phyloP scores from a whole-genome alignment of 345 rosid genomes.

The Carallia pectinifolia region DNA sequence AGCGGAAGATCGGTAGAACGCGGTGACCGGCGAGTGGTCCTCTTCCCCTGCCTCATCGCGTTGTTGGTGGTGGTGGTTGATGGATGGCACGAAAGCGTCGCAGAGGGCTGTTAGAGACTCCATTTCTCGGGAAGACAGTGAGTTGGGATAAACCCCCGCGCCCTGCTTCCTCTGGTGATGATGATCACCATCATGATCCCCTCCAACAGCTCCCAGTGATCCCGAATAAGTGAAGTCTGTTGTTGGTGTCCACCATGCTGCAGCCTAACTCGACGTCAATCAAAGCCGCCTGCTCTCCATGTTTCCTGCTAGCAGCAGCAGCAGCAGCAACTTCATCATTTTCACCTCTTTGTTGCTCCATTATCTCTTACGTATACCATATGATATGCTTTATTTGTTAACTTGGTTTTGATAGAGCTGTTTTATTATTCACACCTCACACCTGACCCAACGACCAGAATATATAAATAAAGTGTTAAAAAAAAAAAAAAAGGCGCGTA shows the following conservation, averaged over 20 bases:
- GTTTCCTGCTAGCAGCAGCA: neutral
- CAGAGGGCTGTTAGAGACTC: constrained; percentile 67
- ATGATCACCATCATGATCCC: neutral
- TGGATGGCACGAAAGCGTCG: constrained; percentile 64
- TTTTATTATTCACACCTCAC: no score
- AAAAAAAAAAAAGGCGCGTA: no score
- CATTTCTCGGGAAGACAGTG: constrained; percentile 56
- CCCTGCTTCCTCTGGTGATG: neutral
- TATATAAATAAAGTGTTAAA: no score
- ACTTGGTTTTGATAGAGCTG: no score
- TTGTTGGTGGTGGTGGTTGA: constrained; percentile 10
- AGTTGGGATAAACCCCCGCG: constrained; percentile 29
- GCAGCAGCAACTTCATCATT: no score
- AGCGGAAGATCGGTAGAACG: constrained; percentile 55
- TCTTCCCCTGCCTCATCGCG: neutral
- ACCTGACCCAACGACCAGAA: no score
- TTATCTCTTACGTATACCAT: no score
- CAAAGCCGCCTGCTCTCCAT: neutral
- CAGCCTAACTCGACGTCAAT: neutral
- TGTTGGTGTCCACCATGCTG: neutral
- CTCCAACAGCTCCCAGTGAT: neutral
- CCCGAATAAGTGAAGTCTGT: neutral
- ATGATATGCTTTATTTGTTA: no score
- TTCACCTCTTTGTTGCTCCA: no score
- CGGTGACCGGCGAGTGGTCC: constrained; percentile 11